phyloP scores from a whole-genome alignment of 345 rosid genomes.

The Linum trigynum region DNA sequence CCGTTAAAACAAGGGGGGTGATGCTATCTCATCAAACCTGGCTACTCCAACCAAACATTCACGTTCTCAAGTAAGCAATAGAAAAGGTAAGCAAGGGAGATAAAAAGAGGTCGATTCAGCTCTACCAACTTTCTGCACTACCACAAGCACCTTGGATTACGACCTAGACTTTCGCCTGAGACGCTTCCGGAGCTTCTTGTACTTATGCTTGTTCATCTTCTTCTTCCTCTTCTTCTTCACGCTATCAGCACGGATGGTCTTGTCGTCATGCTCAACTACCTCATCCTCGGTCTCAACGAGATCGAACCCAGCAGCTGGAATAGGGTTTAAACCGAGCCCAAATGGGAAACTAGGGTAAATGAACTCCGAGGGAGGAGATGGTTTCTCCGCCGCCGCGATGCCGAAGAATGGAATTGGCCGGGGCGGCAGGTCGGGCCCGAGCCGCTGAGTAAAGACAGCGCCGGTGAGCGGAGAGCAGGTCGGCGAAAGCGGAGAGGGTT shows the following conservation, averaged over 20 bases:
- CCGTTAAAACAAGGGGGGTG: background rate
- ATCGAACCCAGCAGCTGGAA: constrained; percentile 7
- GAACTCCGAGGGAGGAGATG: background rate
- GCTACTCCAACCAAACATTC: background rate
- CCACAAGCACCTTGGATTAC: background rate
- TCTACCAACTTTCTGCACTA: background rate
- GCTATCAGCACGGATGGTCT: constrained; percentile 57
- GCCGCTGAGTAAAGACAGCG: background rate
- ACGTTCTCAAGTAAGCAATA: no score
- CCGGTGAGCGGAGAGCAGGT: background rate
- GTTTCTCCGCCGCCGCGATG: background rate
- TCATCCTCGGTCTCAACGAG: background rate
- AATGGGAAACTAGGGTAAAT: constrained; percentile 16
- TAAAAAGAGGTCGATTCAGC: background rate
- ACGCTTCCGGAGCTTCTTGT: constrained; percentile 67
- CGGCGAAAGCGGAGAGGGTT: background rate
- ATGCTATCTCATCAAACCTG: background rate
- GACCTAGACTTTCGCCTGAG: constrained; percentile 35
- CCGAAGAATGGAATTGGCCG: background rate
- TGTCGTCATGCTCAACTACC: background rate
- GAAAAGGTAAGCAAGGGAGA: background rate
- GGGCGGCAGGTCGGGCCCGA: background rate
- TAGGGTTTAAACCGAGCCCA: constrained; percentile 11
- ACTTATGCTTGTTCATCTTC: constrained; percentile 97
- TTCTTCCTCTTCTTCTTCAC: constrained; percentile 98